Conservation (phyloP, 129 eudicot species). For the Pittosporum tobira region DNA sequence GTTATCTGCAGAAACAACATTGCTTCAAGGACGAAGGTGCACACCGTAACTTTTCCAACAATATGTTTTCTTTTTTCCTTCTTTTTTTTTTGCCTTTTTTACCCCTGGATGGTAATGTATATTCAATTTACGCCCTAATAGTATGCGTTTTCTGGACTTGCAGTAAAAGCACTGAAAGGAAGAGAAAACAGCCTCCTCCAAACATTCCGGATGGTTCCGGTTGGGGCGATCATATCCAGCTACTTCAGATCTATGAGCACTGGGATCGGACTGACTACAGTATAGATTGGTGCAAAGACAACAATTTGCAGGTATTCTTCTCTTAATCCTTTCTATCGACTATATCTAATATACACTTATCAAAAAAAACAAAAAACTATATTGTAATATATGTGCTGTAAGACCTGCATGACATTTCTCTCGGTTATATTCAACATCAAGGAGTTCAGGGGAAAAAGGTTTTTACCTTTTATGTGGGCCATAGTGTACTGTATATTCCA, state of each 20-base stretch:
- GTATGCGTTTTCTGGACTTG: conserved; percentile 14
- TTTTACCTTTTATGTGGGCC: neutral
- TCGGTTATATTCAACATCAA: neutral
- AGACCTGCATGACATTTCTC: neutral
- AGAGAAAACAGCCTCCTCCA: conserved; percentile 65
- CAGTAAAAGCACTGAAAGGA: conserved; percentile 67
- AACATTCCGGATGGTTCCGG: conserved; percentile 91
- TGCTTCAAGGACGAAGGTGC: conserved; percentile 77
- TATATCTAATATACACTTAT: too few species aligned
- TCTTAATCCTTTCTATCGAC: neutral
- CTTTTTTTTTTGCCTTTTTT: neutral
- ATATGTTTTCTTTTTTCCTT: conserved; percentile 2
- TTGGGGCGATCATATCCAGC: conserved; percentile 89
- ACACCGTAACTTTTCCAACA: neutral
- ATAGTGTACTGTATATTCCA: neutral
- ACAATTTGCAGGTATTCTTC: conserved; percentile 59
- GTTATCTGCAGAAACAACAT: conserved; percentile 87
- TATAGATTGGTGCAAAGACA: conserved; percentile 82
- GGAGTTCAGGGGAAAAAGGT: neutral
- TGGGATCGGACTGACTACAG: conserved; percentile 75
- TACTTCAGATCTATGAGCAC: conserved; percentile 79
- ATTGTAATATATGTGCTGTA: neutral
- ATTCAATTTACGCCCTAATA: neutral
- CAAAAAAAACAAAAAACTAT: too few species aligned
- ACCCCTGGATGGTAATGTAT: too few species aligned